Evolutionary conservation across 805 yeast genomes (phyloP), one percentile per base, ranked within the genome.

Genomic region (Candida suzukii): DNA sequence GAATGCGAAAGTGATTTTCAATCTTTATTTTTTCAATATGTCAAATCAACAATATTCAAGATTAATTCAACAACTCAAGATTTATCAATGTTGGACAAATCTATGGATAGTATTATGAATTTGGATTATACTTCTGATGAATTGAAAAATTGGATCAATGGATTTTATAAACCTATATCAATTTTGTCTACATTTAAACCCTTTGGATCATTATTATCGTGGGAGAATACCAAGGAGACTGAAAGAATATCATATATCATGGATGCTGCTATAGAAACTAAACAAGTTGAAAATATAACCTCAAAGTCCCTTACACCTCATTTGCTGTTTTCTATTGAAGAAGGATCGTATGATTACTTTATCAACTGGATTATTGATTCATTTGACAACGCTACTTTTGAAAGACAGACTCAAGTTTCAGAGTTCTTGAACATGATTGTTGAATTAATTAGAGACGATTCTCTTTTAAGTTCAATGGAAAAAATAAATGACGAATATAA

Each of bases 231-330:
- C 4, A 28, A 51, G 27, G 26, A 46, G 1, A 16, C 45, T 7
- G 64, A 58, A 2, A 50, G 49, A 35, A 38, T 58, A 2, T 43
- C 42, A 5, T 21, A 47, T 10, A 47, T 57, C 8, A 37, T 56
- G 45, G 26, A 41, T n/a, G 17, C 41, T 2, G 38, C 48, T 1
- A 29, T 45, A 2, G 34, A 41, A 3, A 28, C 44, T 3, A 26
- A 37, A 4, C 17, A 35, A 8, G 37, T 38, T 34, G 44, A 39
- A 2, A 24, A 27, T 3, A 36, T 57, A 9, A 35, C 55, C 3
- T 19, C 33, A 5, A 27, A 39, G 6, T 41, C 52, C 2, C 36
- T 55, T n/a, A 38, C 51, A 6, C 61, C 64, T 2, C 53, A 47
- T 28, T 27, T 50, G 14, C 32, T 41, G 0, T 56, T 38, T 30